phyloP scores from a whole-genome alignment of 139 green algal species.

The Diplosphaera chodatii region DNA sequence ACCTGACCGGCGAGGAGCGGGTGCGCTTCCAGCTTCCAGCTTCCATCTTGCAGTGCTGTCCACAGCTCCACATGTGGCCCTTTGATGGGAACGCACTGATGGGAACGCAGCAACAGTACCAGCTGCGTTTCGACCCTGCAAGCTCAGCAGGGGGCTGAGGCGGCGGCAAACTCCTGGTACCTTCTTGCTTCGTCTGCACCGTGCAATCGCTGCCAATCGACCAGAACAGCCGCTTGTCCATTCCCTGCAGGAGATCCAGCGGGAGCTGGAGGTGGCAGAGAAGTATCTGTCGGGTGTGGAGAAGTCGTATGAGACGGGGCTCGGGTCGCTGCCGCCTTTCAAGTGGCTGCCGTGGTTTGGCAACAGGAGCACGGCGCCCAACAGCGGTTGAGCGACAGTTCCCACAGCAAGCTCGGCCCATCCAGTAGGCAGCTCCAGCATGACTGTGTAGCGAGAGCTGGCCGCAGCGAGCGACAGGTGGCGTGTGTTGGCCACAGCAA shows the following conservation, averaged over 20 bases:
- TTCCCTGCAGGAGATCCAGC: constrained; percentile 17
- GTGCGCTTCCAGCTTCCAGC: not conserved
- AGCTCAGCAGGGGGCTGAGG: too few species aligned
- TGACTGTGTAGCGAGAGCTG: too few species aligned
- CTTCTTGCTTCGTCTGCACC: not conserved
- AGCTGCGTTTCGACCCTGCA: too few species aligned
- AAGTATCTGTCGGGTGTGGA: constrained; percentile 28
- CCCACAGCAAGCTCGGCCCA: too few species aligned
- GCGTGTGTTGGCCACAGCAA: too few species aligned
- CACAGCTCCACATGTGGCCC: too few species aligned
- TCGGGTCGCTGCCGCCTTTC: constrained; percentile 7
- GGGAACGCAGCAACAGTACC: too few species aligned
- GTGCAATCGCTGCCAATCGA: not conserved
- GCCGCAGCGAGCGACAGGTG: too few species aligned
- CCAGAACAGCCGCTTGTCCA: not conserved
- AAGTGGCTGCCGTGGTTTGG: not conserved
- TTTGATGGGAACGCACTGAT: too few species aligned
- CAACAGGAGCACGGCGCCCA: too few species aligned
- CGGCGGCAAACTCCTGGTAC: not conserved
- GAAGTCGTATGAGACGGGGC: constrained; percentile 20
- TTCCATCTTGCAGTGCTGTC: not conserved
- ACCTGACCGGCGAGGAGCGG: constrained; percentile 2
- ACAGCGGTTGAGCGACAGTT: too few species aligned
- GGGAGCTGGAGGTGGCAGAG: constrained; percentile 19
- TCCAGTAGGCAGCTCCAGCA: too few species aligned